Conservation (phyloP, 1,139 yeast species). For the Yamadazyma buinensis region DNA sequence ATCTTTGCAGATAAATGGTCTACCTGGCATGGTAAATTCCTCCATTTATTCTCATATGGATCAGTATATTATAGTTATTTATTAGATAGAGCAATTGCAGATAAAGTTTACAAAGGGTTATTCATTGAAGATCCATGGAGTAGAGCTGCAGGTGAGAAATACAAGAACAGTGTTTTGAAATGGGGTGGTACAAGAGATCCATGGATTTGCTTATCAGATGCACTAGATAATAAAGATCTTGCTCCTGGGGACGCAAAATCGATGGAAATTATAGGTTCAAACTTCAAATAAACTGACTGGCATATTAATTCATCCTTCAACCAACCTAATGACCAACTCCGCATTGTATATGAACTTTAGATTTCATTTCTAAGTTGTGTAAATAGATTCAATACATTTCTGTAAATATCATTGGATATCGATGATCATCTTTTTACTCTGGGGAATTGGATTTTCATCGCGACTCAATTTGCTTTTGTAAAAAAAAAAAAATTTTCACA, state of each 20-base stretch:
- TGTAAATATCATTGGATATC: too few species aligned
- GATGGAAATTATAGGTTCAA: slow-evolving; percentile 43
- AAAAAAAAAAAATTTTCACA: too few species aligned
- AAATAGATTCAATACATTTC: too few species aligned
- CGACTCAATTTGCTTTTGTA: too few species aligned
- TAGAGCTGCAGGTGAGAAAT: slow-evolving; percentile 68
- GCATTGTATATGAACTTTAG: too few species aligned
- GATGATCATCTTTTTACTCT: too few species aligned
- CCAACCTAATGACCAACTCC: too few species aligned
- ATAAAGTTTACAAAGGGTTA: slow-evolving; percentile 73
- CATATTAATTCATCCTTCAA: too few species aligned
- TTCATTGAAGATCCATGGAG: slow-evolving; percentile 70
- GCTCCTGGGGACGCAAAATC: slow-evolving; percentile 68
- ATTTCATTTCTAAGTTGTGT: too few species aligned
- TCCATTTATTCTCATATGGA: slow-evolving; percentile 91
- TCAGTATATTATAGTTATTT: slow-evolving; percentile 91
- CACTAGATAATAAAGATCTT: slow-evolving; percentile 59
- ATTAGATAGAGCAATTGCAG: slow-evolving; percentile 90
- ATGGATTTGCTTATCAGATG: slow-evolving; percentile 82
- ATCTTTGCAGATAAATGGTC: slow-evolving; percentile 63
- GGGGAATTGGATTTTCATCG: too few species aligned
- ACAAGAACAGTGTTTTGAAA: slow-evolving; percentile 63
- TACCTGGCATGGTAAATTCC: slow-evolving; percentile 92
- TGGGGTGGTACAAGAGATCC: slow-evolving; percentile 97
- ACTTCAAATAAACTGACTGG: slow-evolving; percentile 5